Evolutionary conservation across 306 rosid species (phyloP).

Genomic region (Quercus rubra): DNA sequence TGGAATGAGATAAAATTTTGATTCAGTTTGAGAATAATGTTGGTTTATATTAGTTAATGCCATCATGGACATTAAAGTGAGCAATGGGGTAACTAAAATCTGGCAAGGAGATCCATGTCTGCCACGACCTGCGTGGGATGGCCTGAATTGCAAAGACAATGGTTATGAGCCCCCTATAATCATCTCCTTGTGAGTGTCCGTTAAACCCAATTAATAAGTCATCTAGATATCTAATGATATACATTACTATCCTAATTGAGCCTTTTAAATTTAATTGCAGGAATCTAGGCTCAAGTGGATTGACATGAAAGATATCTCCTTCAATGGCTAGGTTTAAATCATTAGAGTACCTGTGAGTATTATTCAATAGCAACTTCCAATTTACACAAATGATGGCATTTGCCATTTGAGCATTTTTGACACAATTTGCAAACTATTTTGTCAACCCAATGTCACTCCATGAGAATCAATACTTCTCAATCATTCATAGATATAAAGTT

Average conservation of each 20-base stretch:
- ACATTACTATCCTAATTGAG: not conserved
- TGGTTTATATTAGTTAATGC: slow-evolving; percentile 31
- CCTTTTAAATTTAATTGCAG: slow-evolving; percentile 16
- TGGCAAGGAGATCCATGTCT: slow-evolving; percentile 61
- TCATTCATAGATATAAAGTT: not conserved
- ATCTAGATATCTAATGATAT: not conserved
- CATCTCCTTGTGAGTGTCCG: slow-evolving; percentile 37
- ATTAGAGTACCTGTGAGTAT: not conserved
- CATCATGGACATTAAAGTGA: slow-evolving; percentile 26
- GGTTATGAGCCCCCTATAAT: slow-evolving; percentile 36
- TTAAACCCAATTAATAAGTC: not conserved
- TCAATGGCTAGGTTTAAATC: slow-evolving; percentile 24
- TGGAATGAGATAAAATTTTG: not conserved
- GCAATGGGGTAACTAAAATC: slow-evolving; percentile 25
- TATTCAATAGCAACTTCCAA: not conserved
- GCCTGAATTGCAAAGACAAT: slow-evolving; percentile 31
- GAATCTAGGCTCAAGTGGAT: slow-evolving; percentile 43
- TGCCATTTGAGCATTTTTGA: not conserved
- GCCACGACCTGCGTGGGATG: slow-evolving; percentile 41
- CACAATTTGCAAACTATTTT: not conserved
- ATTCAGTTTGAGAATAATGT: not conserved
- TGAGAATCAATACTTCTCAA: not conserved
- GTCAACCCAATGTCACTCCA: not conserved
- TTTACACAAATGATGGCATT: not conserved
- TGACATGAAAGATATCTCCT: slow-evolving; percentile 28